These are phyloP conservation scores for Ustilago crameri DNA, from an alignment of 1,284 basidiomycete genomes.

Conservation along the genomic window DNA sequence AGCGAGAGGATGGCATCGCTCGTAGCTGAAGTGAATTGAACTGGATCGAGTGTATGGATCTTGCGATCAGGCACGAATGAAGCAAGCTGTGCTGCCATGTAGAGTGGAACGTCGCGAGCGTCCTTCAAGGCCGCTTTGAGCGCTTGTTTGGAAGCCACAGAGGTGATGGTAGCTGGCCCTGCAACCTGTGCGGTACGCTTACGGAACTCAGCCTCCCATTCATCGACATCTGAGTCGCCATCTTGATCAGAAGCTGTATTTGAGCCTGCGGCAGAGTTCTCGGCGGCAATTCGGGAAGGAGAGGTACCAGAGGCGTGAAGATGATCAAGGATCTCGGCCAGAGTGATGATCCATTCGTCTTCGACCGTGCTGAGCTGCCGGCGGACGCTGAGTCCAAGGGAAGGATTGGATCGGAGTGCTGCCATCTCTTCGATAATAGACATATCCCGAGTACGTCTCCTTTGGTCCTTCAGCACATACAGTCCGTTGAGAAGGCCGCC, in stretches of 20 bases:
- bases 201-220: slow-evolving; percentile 57
- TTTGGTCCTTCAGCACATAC: slow-evolving; percentile 50
- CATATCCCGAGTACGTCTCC: slow-evolving; percentile 36
- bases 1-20: slow-evolving; percentile 49
- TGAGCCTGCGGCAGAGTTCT: background rate
- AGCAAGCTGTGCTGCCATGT: slow-evolving; percentile 50
- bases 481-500: slow-evolving; percentile 61
- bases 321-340: slow-evolving; percentile 53
- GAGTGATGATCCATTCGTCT: slow-evolving; percentile 56
- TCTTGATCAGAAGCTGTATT: background rate
- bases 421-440: slow-evolving; percentile 50
- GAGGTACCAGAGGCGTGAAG: slow-evolving; percentile 21
- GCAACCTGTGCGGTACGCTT: slow-evolving; percentile 38
- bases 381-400: slow-evolving; percentile 44
- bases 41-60: slow-evolving; percentile 40
- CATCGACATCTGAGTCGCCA: slow-evolving; percentile 26
- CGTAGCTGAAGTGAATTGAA: slow-evolving; percentile 38
- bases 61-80: slow-evolving; percentile 48
- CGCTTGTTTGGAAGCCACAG: slow-evolving; percentile 20
- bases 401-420: slow-evolving; percentile 34
- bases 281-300: background rate
- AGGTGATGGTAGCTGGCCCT: slow-evolving; percentile 36
- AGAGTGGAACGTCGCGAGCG: slow-evolving; percentile 46
- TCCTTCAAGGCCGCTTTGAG: slow-evolving; percentile 19
- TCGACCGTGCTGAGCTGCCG: slow-evolving; percentile 38